Evolutionary conservation across 2,329 filamentous ascomycete genomes (phyloP).

Genomic region (Pseudocercospora fijiensis): DNA sequence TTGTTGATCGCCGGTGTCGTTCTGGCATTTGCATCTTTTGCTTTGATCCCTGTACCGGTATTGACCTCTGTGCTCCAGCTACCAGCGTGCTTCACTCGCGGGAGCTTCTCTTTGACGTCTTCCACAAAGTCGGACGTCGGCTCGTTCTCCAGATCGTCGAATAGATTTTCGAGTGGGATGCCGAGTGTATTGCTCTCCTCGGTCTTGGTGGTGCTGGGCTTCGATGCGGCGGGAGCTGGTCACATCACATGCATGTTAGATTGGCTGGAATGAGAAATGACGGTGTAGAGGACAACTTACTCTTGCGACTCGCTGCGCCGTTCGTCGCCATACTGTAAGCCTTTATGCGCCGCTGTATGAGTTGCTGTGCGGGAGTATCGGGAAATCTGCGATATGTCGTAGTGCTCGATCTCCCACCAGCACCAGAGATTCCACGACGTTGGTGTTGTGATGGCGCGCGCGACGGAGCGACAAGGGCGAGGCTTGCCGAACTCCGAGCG

Average conservation of each 20-base stretch:
- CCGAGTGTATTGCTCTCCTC: constrained; percentile 28
- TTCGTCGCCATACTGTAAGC: constrained; percentile 33
- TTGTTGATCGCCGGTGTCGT: constrained; percentile 47
- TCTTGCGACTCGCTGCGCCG: constrained; percentile 35
- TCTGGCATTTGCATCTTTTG: constrained; percentile 21
- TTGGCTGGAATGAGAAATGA: constrained; percentile 11
- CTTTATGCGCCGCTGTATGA: not conserved
- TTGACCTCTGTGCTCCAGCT: constrained; percentile 37
- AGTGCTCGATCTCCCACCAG: not conserved
- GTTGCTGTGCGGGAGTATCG: not conserved
- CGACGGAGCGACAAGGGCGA: not conserved
- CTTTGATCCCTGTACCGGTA: constrained; percentile 27
- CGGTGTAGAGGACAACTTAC: constrained; percentile 23
- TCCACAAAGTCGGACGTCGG: constrained; percentile 26
- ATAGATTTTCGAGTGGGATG: constrained; percentile 33
- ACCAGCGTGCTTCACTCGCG: constrained; percentile 37
- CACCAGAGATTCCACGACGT: not conserved
- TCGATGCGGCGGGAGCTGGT: constrained; percentile 27
- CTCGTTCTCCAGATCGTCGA: constrained; percentile 33
- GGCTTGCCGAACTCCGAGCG: not conserved
- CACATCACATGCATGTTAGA: constrained; percentile 21
- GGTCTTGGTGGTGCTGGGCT: constrained; percentile 16
- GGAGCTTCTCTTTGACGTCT: constrained; percentile 33
- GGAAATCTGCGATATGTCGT: not conserved
- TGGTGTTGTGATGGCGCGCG: not conserved